Percentiles rank a stretch among this genome's conserved stretches.
Conservation (phyloP, 2,329 filamentous ascomycete genomes). For the Phoma sp. region DNA sequence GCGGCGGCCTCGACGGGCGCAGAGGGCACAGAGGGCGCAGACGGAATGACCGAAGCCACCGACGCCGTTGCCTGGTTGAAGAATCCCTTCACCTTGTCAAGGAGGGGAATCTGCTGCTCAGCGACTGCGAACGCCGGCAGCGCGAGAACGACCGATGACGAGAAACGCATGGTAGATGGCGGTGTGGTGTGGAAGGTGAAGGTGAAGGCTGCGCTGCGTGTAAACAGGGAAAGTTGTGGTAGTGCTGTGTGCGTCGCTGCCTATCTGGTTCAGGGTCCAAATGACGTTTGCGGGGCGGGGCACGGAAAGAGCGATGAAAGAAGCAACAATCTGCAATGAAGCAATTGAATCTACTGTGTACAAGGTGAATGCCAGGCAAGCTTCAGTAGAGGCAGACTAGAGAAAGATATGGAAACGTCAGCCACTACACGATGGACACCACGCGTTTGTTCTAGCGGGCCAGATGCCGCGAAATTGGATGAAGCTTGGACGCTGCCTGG, state of each 20-base stretch:
- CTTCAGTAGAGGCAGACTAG: constrained; percentile 4
- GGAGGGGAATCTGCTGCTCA: constrained; percentile 65
- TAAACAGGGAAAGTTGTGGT: constrained; percentile 1
- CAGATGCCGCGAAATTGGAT: constrained; percentile 17
- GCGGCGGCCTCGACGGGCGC: constrained; percentile 55
- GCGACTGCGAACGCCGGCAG: constrained; percentile 59
- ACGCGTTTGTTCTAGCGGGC: constrained; percentile 20
- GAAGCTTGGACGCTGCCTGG: constrained; percentile 20
- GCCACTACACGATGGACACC: constrained; percentile 21
- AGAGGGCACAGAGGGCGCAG: constrained; percentile 34
- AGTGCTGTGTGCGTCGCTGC: constrained; percentile 18
- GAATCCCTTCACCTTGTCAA: constrained; percentile 65
- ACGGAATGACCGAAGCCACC: constrained; percentile 59
- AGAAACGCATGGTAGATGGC: constrained; percentile 58
- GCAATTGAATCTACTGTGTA: background rate
- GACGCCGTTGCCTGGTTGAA: constrained; percentile 62
- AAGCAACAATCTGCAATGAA: constrained; percentile 14
- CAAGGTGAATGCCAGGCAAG: constrained; percentile 3
- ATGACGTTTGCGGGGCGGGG: constrained; percentile 28
- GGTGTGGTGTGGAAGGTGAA: constrained; percentile 10
- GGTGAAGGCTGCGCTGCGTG: background rate
- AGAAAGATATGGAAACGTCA: constrained; percentile 19
- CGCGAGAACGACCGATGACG: constrained; percentile 58
- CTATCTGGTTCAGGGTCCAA: constrained; percentile 26
- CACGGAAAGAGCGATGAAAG: constrained; percentile 19